Evolutionary conservation across 352 stramenopile genomes (phyloP), one percentile per base, ranked within the genome.

Genomic region (Phytophthora colocasiae): DNA sequence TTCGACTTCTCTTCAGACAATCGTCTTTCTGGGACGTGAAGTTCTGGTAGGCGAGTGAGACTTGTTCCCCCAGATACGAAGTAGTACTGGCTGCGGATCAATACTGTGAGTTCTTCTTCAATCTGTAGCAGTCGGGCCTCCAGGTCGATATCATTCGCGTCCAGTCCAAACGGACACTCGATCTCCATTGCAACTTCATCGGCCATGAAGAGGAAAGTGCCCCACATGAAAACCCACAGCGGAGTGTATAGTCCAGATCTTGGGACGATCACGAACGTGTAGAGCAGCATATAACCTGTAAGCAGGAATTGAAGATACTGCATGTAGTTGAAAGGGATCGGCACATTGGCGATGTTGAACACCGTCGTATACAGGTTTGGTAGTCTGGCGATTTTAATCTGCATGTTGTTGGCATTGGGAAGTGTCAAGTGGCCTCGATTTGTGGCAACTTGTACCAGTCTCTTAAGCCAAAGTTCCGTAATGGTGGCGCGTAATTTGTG

Each of bases 251-350:
- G 69, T 17, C 75, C 78, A 3, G 87, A 95, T 34, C 71, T 78
- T 15, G 84, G 83, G 10, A 95, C 84, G 53, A 93, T 93, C n/a
- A 92, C 87, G 59, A 95, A 83, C 11, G 81, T 93, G 73, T 95
- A 95, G 36, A 95, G 78, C 57, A 77, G 78, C 79, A 95, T 91
- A 64, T 92, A 95, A 6, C 71, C 76, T 22, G 75, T 68, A 38
- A 95, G 77, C 50, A 93, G 63, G 4, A 88, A 76, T 53, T 92
- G 81, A 3, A 93, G 70, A 49, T 92, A 93, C 63, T 93, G 87
- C 74, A 90, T 91, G 63, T 95, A 95, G 73, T 92, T 92, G 78
- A 95, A 93, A 26, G 87, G 86, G 54, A 95, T 95, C 15, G 86
- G 86, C 9, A 93, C 83, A 57, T 95, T 93, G 27, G 87, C 84